Evolutionary conservation across 2,329 filamentous ascomycete genomes (phyloP), one percentile per base, ranked within the genome.

Genomic region (Aureobasidium vineae): DNA sequence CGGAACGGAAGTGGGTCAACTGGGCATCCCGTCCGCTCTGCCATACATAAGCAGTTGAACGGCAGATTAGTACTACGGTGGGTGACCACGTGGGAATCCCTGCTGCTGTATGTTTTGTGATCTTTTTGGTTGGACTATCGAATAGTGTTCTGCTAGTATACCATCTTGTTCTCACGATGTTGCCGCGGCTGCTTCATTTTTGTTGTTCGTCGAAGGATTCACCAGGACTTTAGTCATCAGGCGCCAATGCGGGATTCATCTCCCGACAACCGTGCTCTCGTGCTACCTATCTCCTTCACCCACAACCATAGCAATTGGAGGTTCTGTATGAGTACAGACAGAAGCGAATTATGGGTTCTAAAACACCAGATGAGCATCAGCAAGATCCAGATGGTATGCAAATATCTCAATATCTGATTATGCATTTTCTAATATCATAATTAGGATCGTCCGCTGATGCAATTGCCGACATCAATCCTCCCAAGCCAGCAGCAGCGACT

Each of bases 401-500:
- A 2, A 31, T 2, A 5, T 11, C 2, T 3, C 26, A 13, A n/a
- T 16, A 13, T 3, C 8, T 7, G 19, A 28, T n/a, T 11, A 3
- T n/a, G 19, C 5, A 26, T 2, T 49, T 10, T 26, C 40, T 47
- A 5, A 47, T 13, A 36, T 11, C 11, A 2, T 13, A 6, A 38
- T 8, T 7, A 61, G 57, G 38, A 38, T 61, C 57, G 1, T 61
- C 43, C 19, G 11, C 57, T 5, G 19, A 19, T 38, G 57, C 57
- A n/a, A 38, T 61, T 26, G 28, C 57, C n/a, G 23, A 61, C n/a
- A 4, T 61, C 43, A 61, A 61, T 49, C 57, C 57, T 61, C 57
- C 57, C 15, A 61, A 49, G 43, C 13, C 41, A 23, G 57, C 57
- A 26, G 31, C 57, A 61, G 57, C 57, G 3, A 49, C 41, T 15